Evolutionary conservation across 1,139 yeast genomes (phyloP), one percentile per base, ranked within the genome.

Genomic region (Geotrichum carabidarum): DNA sequence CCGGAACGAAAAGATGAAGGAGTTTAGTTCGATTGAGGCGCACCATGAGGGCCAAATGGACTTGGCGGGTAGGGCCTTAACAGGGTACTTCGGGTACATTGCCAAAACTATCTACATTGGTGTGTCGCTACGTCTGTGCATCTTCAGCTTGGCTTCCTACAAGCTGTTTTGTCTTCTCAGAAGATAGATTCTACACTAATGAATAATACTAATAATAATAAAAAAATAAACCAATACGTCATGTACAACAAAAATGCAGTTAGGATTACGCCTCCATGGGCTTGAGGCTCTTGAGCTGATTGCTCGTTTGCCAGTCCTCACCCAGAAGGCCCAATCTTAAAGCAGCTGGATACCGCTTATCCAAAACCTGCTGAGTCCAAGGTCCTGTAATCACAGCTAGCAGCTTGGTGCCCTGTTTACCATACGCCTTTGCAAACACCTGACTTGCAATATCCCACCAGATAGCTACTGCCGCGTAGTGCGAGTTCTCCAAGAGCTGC

Each of bases 391-490:
- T 64, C 5, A 79, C 61, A 8, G 61, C 62, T 57, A 91, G 64
- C 38, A 91, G 59, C 65, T 94, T 93, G 4, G 54, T 57, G 2
- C 82, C 94, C 70, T 93, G 99, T 6, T 62, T 69, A 0, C 91
- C 90, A 68, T 82, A 94, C 0, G 76, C 76, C 11, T 67, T 65
- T 8, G 76, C 57, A 56, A 93, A 80, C 46, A 79, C 74, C 12
- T 62, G 62, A 0, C 88, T 93, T 45, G 86, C 78, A 6, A 91
- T 82, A 60, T 94, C 99, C 96, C 97, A 89, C 96, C 97, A 91
- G 44, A 86, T 80, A 1, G 90, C 83, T 7, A 84, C 78, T 1
- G 86, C 79, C 0, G 83, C 76, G 66, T 78, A 91, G 66, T 90
- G 95, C 0, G 86, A 79, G 60, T 89, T 84, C 0, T 81, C 74